phyloP scores from a whole-genome alignment of 1,284 basidiomycete species.

The Puccinia sorghi region DNA sequence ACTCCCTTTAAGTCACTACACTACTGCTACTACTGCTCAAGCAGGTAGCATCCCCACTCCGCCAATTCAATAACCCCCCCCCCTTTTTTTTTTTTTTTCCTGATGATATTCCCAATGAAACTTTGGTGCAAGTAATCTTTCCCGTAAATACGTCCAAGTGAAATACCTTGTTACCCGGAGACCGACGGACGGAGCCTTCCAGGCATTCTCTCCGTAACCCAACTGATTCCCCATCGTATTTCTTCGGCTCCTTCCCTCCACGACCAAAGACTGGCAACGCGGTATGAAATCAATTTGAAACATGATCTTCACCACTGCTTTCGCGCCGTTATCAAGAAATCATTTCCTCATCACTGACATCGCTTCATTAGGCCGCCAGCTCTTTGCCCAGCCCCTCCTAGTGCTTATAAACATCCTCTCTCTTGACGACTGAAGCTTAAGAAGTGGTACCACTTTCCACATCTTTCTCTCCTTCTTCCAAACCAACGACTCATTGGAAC shows the following conservation, averaged over 20 bases:
- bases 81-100: neutral
- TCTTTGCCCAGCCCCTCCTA: neutral
- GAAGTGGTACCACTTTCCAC: neutral
- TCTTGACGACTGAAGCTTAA: neutral
- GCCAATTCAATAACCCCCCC: neutral
- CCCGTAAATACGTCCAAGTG: slow-evolving; percentile 5
- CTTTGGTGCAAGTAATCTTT: slow-evolving; percentile 12
- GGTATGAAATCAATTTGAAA: slow-evolving; percentile 12
- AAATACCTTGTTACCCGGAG: slow-evolving; percentile 20
- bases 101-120: slow-evolving; percentile 15
- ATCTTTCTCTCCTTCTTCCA: neutral
- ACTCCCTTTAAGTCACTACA: too few species aligned
- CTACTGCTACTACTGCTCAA: too few species aligned
- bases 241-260: neutral
- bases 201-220: slow-evolving; percentile 18
- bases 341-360: neutral
- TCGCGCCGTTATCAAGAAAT: neutral
- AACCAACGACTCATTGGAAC: neutral
- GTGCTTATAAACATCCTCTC: neutral
- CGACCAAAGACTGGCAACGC: slow-evolving; percentile 18
- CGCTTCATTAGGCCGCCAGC: neutral
- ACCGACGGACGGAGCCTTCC: slow-evolving; percentile 17
- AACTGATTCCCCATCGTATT: slow-evolving; percentile 19
- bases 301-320: neutral
- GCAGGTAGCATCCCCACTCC: neutral